A percentile compares a stretch with the other conserved stretches of the same genome.
These are phyloP conservation scores for Hypoxylon rubiginosum DNA, from an alignment of 2,329 filamentous ascomycete genomes.

Conservation along the genomic window DNA sequence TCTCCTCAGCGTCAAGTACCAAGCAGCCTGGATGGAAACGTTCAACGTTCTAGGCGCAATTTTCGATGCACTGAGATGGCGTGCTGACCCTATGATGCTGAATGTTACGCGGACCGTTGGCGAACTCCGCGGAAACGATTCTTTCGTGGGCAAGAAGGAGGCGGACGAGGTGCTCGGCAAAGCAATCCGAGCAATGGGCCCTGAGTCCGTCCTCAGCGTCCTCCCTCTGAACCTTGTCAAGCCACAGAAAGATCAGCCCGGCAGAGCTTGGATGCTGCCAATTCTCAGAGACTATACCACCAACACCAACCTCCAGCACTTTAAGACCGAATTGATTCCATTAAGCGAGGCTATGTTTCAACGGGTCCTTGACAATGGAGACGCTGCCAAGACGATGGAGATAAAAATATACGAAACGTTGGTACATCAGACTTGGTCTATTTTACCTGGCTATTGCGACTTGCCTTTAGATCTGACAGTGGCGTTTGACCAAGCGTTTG, in stretches of 20 bases:
- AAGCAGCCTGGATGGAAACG: constrained; percentile 93
- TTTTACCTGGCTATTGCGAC: constrained; percentile 94
- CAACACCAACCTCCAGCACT: constrained; percentile 89
- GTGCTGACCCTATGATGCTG: constrained; percentile 81
- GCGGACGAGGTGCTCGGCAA: constrained; percentile 91
- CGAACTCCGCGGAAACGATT: constrained; percentile 87
- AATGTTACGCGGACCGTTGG: constrained; percentile 84
- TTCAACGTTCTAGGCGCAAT: constrained; percentile 90
- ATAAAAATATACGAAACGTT: constrained; percentile 94
- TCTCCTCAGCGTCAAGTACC: constrained; percentile 89
- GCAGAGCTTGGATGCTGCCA: constrained; percentile 94
- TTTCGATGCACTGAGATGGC: constrained; percentile 90
- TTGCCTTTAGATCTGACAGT: constrained; percentile 82
- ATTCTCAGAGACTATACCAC: constrained; percentile 89
- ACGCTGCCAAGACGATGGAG: constrained; percentile 91
- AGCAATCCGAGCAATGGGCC: constrained; percentile 90
- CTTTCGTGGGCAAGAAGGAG: constrained; percentile 94
- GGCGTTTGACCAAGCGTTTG: constrained; percentile 88
- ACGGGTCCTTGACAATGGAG: constrained; percentile 84
- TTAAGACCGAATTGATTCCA: constrained; percentile 87
- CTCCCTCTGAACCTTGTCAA: constrained; percentile 88
- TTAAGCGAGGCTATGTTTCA: constrained; percentile 93
- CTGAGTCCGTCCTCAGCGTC: constrained; percentile 83
- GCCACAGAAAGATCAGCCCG: constrained; percentile 81
- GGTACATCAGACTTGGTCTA: constrained; percentile 95